Evolutionary conservation across 1,139 yeast species (phyloP), one percentile per base, ranked within the genome.

Genomic region (Zygoascus sp.): DNA sequence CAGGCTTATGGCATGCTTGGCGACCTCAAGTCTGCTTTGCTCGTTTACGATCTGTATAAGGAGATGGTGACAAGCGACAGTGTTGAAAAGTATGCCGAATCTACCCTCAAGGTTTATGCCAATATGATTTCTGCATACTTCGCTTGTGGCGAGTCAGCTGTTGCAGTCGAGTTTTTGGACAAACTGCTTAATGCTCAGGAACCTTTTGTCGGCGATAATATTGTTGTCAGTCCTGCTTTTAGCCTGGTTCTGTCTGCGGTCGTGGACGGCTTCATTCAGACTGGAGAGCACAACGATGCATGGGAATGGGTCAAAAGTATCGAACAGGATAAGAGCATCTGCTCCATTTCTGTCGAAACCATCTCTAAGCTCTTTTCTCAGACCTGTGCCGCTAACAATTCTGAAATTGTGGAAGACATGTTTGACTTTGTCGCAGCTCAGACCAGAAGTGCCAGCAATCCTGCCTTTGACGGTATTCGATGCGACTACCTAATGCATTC

Each of bases 111-210:
- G 2, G 52, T 61, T n/a, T 60, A 63, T 42, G 48, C 58, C 8
- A 60, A 64, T n/a, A 53, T 67, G 46, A 50, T 66, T n/a, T 56
- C 55, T 13, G 64, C 67, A 4, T 64, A 57, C 41, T 63, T 65
- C 44, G 50, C 50, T n/a, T 45, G 55, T 27, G 57, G 56, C 13
- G 55, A 58, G 36, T 50, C 58, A 4, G 58, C 49, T 13, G 55
- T 49, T 5, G 70, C 64, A 9, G 50, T 64, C 2, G 42, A 46
- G 23, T 59, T 67, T 38, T 53, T 65, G 37, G 55, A 63, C 25
- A 50, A 52, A 38, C 28, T 64, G 13, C 39, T 62, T 11, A 45
- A 51, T 22, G 50, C 44, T 32, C 19, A 32, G 15, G 42, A 50
- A 43, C 42, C 30, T 22, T 49, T 32, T 35, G 44, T 17, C 17